Percentiles rank a stretch among this genome's conserved stretches.
Conservation (phyloP, 345 rosid species). For the Aquilaria sinensis region DNA sequence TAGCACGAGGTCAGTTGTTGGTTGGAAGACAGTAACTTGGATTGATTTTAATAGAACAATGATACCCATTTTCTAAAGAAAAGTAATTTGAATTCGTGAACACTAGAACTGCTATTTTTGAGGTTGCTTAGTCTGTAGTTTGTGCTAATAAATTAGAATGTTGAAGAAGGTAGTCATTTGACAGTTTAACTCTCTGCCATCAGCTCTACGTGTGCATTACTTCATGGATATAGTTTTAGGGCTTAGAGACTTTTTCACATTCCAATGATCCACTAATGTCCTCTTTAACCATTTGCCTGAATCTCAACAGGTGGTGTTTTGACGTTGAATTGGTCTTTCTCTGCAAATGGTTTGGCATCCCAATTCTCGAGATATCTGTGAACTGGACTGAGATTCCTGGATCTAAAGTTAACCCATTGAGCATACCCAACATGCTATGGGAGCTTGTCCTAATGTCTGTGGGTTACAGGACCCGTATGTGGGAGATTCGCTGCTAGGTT, state of each 20-base stretch:
- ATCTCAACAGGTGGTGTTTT: constrained; percentile 85
- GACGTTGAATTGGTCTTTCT: constrained; percentile 91
- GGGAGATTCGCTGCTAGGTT: constrained; percentile 48
- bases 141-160: too few species aligned
- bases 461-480: constrained; percentile 80
- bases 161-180: too few species aligned
- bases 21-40: too few species aligned
- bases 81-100: too few species aligned
- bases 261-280: not conserved
- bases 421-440: constrained; percentile 98
- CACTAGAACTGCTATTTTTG: too few species aligned
- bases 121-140: too few species aligned
- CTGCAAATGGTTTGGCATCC: constrained; percentile 76
- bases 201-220: not conserved
- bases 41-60: too few species aligned
- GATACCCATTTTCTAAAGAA: too few species aligned
- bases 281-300: not conserved
- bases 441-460: constrained; percentile 88
- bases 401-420: constrained; percentile 78
- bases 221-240: not conserved
- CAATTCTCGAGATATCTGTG: constrained; percentile 79
- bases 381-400: constrained; percentile 98
- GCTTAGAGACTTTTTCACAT: not conserved
- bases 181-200: too few species aligned
- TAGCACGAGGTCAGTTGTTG: too few species aligned